Percentiles rank a stretch among this genome's conserved stretches.
Evolutionary conservation across 2,329 filamentous ascomycete species (phyloP).

Genomic region (Dactylellina sp.): DNA sequence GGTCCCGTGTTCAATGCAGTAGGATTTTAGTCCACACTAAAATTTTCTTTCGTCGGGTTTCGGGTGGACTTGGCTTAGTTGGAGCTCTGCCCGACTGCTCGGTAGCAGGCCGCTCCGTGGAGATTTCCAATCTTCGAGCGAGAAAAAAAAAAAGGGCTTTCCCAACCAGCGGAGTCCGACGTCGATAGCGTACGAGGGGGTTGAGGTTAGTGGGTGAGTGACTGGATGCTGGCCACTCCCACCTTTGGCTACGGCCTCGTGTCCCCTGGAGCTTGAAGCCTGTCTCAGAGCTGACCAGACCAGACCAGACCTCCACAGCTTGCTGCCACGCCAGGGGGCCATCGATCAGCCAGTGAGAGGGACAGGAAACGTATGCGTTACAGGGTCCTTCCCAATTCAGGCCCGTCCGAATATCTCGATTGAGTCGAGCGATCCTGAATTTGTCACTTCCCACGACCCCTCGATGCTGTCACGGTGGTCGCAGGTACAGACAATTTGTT

Average conservation of each 20-base stretch:
- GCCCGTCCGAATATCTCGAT: constrained; percentile 17
- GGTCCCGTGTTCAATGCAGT: constrained; percentile 9
- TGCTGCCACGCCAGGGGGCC: constrained; percentile 10
- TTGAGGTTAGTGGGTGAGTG: background rate
- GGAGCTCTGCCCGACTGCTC: constrained; percentile 28
- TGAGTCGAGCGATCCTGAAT: constrained; percentile 41
- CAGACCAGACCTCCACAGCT: no score
- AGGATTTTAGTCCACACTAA: constrained; percentile 20
- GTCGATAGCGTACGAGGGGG: background rate
- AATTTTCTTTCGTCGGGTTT: constrained; percentile 29
- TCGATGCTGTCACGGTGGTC: constrained; percentile 25
- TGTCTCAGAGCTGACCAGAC: constrained; percentile 39
- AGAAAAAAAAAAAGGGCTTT: background rate
- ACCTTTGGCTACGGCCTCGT: constrained; percentile 21
- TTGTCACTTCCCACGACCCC: constrained; percentile 37
- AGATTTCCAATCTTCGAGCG: constrained; percentile 13
- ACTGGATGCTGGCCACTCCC: constrained; percentile 4
- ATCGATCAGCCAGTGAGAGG: constrained; percentile 35
- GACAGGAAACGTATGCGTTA: constrained; percentile 27
- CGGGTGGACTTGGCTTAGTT: constrained; percentile 31
- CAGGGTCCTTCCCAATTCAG: constrained; percentile 54
- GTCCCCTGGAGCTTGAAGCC: constrained; percentile 14
- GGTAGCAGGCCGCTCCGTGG: constrained; percentile 42
- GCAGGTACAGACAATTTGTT: constrained; percentile 30
- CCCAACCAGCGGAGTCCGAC: constrained; percentile 39